A percentile compares a stretch with the other conserved stretches of the same genome.
These are phyloP conservation scores for Fusarium sp. DNA, from an alignment of 2,329 filamentous ascomycete genomes.

Conservation along the genomic window DNA sequence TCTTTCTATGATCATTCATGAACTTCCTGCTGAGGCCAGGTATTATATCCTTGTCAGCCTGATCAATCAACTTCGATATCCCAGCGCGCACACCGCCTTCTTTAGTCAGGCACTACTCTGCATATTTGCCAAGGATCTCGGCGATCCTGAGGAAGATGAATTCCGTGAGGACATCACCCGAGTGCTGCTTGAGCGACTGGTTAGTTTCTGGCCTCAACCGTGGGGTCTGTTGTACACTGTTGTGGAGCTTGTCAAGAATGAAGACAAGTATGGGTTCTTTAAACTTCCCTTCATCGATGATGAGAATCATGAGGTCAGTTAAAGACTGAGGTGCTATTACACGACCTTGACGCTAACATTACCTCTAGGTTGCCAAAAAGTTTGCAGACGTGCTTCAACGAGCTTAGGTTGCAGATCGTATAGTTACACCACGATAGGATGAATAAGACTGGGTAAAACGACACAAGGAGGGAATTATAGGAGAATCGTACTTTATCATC, in stretches of 20 bases:
- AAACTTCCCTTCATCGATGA: slow-evolving; percentile 93
- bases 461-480: slow-evolving; percentile 34
- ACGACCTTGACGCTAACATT: slow-evolving; percentile 19
- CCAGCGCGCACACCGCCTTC: slow-evolving; percentile 90
- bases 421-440: slow-evolving; percentile 9
- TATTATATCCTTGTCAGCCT: slow-evolving; percentile 89
- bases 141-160: slow-evolving; percentile 80
- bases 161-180: slow-evolving; percentile 92
- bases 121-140: slow-evolving; percentile 82
- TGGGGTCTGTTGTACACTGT: slow-evolving; percentile 94
- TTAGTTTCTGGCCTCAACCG: slow-evolving; percentile 91
- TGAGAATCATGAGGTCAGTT: slow-evolving; percentile 82
- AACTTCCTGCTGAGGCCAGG: slow-evolving; percentile 79
- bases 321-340: not conserved
- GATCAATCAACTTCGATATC: slow-evolving; percentile 90
- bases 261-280: slow-evolving; percentile 90
- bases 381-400: slow-evolving; percentile 54
- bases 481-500: slow-evolving; percentile 29
- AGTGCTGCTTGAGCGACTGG: slow-evolving; percentile 86
- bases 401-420: slow-evolving; percentile 37
- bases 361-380: slow-evolving; percentile 52
- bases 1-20: slow-evolving; percentile 81
- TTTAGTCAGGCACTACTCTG: slow-evolving; percentile 89
- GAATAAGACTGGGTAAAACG: slow-evolving; percentile 22
- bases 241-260: slow-evolving; percentile 90